Percentiles rank a stretch among this genome's conserved stretches.
Evolutionary conservation across 768 basidiomycete genomes (phyloP).

Genomic region (Hypholoma sublateritium): DNA sequence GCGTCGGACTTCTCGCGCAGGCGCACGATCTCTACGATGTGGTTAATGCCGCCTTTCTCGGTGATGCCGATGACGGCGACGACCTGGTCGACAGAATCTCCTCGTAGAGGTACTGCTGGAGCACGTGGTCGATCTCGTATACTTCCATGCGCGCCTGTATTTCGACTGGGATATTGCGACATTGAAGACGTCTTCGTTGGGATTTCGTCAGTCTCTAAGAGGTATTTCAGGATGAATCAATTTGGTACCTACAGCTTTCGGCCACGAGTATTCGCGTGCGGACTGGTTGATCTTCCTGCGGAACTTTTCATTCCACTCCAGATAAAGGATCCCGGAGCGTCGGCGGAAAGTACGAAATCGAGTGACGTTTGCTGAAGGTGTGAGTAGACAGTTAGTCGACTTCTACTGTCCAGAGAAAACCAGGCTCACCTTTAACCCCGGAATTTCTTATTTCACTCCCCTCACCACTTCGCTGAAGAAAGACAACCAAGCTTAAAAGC

Average conservation of each 20-base stretch:
- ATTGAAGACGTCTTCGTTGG: conserved; percentile 38
- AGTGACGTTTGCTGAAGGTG: too few species aligned
- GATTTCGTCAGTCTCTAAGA: too few species aligned
- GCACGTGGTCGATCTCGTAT: conserved; percentile 20
- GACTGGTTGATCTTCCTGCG: too few species aligned
- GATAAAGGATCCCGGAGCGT: too few species aligned
- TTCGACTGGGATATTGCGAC: conserved; percentile 35
- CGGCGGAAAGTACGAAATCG: too few species aligned
- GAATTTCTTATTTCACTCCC: too few species aligned
- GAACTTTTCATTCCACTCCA: too few species aligned
- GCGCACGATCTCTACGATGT: conserved; percentile 33
- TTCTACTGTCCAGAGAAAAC: too few species aligned
- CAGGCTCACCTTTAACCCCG: too few species aligned
- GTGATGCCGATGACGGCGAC: conserved; percentile 45
- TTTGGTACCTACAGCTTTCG: conserved; percentile 39
- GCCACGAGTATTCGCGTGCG: conserved; percentile 55
- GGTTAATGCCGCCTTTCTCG: conserved; percentile 44
- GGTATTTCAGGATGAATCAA: background rate
- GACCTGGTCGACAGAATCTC: conserved; percentile 35
- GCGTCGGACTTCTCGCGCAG: conserved; percentile 26
- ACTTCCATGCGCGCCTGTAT: conserved; percentile 33
- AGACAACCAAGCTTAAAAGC: too few species aligned
- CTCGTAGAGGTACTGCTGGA: conserved; percentile 28
- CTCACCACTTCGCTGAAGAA: too few species aligned
- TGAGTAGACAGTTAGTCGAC: too few species aligned